These are phyloP conservation scores for Xylogone sp. DNA, from an alignment of 2,329 filamentous ascomycete genomes.

Conservation along the genomic window DNA sequence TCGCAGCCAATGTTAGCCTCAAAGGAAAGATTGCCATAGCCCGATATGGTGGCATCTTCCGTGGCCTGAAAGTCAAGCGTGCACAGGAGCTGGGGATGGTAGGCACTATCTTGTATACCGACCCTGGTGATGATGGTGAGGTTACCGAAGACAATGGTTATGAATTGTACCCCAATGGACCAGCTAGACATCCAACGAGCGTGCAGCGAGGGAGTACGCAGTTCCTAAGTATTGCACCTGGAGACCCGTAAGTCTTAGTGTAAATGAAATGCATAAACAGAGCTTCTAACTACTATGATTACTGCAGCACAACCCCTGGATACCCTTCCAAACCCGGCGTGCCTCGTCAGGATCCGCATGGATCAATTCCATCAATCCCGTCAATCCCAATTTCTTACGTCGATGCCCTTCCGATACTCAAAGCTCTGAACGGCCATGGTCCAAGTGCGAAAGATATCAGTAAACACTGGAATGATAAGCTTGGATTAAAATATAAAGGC, in stretches of 20 bases:
- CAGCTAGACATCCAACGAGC: constrained; percentile 80
- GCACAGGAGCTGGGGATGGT: constrained; percentile 88
- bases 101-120: constrained; percentile 79
- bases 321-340: constrained; percentile 91
- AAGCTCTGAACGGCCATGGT: constrained; percentile 84
- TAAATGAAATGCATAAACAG: too few species aligned
- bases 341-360: constrained; percentile 67
- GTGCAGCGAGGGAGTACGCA: constrained; percentile 87
- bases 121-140: constrained; percentile 84
- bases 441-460: constrained; percentile 72
- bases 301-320: constrained; percentile 73
- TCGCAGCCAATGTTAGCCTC: constrained; percentile 69
- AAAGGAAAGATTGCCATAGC: constrained; percentile 82
- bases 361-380: constrained; percentile 76
- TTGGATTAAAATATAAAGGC: constrained; percentile 61
- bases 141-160: constrained; percentile 79
- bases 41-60: constrained; percentile 82
- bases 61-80: constrained; percentile 88
- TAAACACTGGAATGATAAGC: constrained; percentile 58
- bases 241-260: constrained; percentile 65
- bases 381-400: constrained; percentile 87
- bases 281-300: constrained; percentile 46
- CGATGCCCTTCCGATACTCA: constrained; percentile 84
- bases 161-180: constrained; percentile 76
- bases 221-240: constrained; percentile 67